A percentile compares a stretch with the other conserved stretches of the same genome.
phyloP scores from a whole-genome alignment of 805 yeast species.

The Kurtzmaniella cleridarum region DNA sequence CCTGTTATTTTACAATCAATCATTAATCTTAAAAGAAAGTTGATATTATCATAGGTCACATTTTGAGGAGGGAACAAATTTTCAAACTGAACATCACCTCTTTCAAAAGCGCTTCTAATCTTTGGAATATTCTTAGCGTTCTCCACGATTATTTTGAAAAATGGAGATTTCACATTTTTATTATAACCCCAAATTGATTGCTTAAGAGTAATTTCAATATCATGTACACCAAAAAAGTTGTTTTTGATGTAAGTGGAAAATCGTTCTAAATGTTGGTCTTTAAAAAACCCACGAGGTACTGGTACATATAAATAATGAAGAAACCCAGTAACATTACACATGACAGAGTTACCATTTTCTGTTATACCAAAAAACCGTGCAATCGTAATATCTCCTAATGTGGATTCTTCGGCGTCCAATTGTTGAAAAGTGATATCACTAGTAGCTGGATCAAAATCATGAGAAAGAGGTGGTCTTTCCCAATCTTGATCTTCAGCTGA shows the following conservation, averaged over 20 bases:
- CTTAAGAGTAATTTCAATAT: slow-evolving; percentile 60
- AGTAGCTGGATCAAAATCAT: slow-evolving; percentile 40
- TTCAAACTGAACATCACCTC: slow-evolving; percentile 66
- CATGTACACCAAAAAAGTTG: slow-evolving; percentile 53
- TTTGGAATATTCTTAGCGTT: slow-evolving; percentile 64
- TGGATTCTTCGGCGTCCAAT: slow-evolving; percentile 87
- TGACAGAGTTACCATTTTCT: slow-evolving; percentile 76
- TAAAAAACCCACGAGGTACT: slow-evolving; percentile 72
- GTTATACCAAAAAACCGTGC: slow-evolving; percentile 94
- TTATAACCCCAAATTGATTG: slow-evolving; percentile 94
- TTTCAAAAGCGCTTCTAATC: slow-evolving; percentile 76
- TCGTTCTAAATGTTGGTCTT: slow-evolving; percentile 44
- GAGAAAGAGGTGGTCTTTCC: slow-evolving; percentile 55
- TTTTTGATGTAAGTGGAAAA: slow-evolving; percentile 43
- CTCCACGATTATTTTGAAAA: slow-evolving; percentile 64
- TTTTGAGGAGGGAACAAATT: slow-evolving; percentile 55
- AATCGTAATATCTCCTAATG: slow-evolving; percentile 49
- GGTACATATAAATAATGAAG: slow-evolving; percentile 88
- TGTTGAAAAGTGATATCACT: slow-evolving; percentile 77
- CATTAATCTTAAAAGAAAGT: slow-evolving; percentile 81
- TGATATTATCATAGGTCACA: slow-evolving; percentile 85
- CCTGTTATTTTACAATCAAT: slow-evolving; percentile 90
- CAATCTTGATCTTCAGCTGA: slow-evolving; percentile 30
- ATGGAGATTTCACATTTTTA: slow-evolving; percentile 72
- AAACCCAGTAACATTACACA: slow-evolving; percentile 88